Percentiles rank a stretch among this genome's conserved stretches.
Conservation (phyloP, 768 basidiomycete genomes). For the Pholiota conissans region DNA sequence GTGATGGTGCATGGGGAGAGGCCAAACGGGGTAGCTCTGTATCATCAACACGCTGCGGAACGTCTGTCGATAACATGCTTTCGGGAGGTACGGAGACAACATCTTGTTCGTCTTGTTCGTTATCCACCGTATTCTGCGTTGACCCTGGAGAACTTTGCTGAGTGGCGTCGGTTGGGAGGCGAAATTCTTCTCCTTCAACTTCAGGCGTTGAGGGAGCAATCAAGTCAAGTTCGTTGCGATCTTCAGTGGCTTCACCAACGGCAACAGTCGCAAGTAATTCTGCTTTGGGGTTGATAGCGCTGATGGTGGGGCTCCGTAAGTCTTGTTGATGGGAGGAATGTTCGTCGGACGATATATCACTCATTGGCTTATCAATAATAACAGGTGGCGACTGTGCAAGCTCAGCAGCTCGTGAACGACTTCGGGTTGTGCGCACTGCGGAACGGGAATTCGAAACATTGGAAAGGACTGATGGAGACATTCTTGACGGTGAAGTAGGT, state of each 20-base stretch:
- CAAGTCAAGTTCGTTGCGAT: neutral
- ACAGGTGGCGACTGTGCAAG: slow-evolving; percentile 7
- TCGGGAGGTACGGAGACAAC: neutral
- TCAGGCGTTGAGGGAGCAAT: neutral
- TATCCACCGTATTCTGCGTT: neutral
- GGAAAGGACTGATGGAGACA: slow-evolving; percentile 1
- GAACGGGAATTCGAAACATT: neutral
- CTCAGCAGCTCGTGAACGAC: slow-evolving; percentile 16
- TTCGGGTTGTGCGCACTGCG: slow-evolving; percentile 17
- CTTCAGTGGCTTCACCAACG: neutral
- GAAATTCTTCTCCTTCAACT: neutral
- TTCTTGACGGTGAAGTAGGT: neutral
- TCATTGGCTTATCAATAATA: neutral
- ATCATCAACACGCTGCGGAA: neutral
- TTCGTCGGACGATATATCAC: neutral
- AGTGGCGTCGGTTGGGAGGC: neutral
- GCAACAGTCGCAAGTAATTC: neutral
- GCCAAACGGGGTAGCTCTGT: neutral
- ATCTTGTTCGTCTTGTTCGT: neutral
- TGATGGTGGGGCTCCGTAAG: neutral
- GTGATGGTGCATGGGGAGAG: neutral
- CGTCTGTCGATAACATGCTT: neutral
- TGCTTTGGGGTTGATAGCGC: neutral
- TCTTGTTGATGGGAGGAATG: neutral
- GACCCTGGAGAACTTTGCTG: neutral